phyloP scores from a whole-genome alignment of 192 early-diverging fungal genomes.

The Coemansia sp. region DNA sequence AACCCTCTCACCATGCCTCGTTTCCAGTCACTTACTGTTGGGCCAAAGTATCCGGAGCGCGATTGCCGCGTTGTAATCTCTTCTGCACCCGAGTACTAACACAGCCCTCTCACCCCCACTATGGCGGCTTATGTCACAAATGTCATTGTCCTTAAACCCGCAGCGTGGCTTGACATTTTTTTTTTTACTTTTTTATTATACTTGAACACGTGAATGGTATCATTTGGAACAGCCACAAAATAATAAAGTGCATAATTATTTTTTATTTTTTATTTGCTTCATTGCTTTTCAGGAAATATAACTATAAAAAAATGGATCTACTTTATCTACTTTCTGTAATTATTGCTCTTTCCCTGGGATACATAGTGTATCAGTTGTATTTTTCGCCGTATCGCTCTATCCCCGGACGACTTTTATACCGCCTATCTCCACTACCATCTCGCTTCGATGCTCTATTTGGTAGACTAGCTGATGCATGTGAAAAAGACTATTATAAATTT shows the following conservation, averaged over 20 bases:
- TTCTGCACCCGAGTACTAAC: constrained; percentile 8
- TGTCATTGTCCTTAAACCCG: too few species aligned
- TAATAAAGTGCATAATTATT: not conserved
- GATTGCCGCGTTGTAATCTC: constrained; percentile 25
- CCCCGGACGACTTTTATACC: not conserved
- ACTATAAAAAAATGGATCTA: not conserved
- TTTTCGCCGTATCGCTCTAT: not conserved
- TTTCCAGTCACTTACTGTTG: constrained; percentile 16
- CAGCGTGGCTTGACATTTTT: too few species aligned
- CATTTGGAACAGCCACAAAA: too few species aligned
- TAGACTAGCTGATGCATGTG: constrained; percentile 14
- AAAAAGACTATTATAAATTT: constrained; percentile 27
- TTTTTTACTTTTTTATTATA: too few species aligned
- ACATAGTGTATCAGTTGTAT: constrained; percentile 3
- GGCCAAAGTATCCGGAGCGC: constrained; percentile 28
- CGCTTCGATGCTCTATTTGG: constrained; percentile 12
- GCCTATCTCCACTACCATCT: not conserved
- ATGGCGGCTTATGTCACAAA: not conserved
- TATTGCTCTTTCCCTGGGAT: not conserved
- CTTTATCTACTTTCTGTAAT: not conserved
- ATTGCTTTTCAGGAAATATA: not conserved
- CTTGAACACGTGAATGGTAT: too few species aligned
- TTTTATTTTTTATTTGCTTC: not conserved
- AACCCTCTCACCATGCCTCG: constrained; percentile 26
- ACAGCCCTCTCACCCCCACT: not conserved